phyloP scores from a whole-genome alignment of 257 asterid genomes.

The Ehretia macrophylla region DNA sequence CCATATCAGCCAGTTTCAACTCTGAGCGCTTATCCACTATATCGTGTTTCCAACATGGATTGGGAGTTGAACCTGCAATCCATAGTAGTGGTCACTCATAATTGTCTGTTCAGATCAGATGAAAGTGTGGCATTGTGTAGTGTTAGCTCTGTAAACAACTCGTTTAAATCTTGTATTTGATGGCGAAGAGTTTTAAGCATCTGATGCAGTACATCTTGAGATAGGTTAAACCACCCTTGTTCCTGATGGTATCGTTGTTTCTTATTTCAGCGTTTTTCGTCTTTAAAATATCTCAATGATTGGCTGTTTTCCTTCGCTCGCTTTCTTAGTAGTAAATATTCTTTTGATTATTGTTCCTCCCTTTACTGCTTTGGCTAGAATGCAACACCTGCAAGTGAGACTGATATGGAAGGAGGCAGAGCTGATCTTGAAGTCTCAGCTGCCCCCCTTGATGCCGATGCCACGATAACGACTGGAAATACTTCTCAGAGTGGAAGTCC shows the following conservation, averaged over 20 bases:
- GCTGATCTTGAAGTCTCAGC: constrained; percentile 44
- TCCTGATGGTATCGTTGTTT: too few species aligned
- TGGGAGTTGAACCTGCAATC: too few species aligned
- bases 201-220: too few species aligned
- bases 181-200: too few species aligned
- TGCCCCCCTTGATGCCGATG: constrained; percentile 52
- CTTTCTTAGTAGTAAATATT: too few species aligned
- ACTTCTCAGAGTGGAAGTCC: constrained; percentile 58
- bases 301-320: neutral
- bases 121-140: neutral
- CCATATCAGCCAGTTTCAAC: too few species aligned
- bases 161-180: neutral
- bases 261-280: too few species aligned
- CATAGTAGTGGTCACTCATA: too few species aligned
- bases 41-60: too few species aligned
- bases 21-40: too few species aligned
- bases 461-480: constrained; percentile 37
- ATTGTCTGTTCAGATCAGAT: too few species aligned
- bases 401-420: constrained; percentile 51
- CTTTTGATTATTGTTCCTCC: neutral
- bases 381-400: constrained; percentile 50
- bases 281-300: neutral
- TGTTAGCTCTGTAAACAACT: neutral
- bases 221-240: too few species aligned
- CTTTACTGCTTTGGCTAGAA: constrained; percentile 22